Base-by-base conservation (phyloP, 257 asterid species). In the Nicotiana obtusifolia region DNA sequence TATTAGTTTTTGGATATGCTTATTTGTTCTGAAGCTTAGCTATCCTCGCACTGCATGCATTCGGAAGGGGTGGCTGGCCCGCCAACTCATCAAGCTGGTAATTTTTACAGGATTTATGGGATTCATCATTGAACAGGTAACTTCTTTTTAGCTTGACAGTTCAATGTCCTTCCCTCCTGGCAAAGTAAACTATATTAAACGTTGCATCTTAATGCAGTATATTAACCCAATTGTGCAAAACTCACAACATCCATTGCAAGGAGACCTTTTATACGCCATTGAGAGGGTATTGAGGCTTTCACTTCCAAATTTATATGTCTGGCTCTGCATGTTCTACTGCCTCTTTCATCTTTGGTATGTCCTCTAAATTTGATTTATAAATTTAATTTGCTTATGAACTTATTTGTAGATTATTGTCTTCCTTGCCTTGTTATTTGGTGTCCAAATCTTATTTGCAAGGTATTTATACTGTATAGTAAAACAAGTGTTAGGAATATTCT, bases 271-370 rank as follows among this genome's bases (percentile, higher is more conserved):
- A 80, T 90, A 94, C 77, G 98, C 97, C 80, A 67, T 91, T 53
- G 99, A 96, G 92, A 92, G 98, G 92, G 90, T 96, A 85, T 88
- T 96, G 94, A 96, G 93, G 95, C 99, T 96, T 80, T 96, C 99
- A 19, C 91, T 96, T 84, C 99, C 98, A 76, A 96, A 89, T 85
- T 88, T 96, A 90, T 96, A 96, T 33, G 98, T 96, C 85, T 96
- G 99, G 99, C 97, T 96, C 87, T 96, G 99, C 95, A 93, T 94
- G 98, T 94, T 96, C 86, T 96, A 96, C 85, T 90, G 99, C 86
- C 86, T 93, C 84, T 96, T 94, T 86, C 99, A 96, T 87, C 95
- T 96, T 76, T 96, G 99, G 99, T 96, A 91, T 35, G 94, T 76
- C 82, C 71, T 60, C 86, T 86, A 85, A 80, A 78, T 67, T 85